These are phyloP conservation scores for Pestalotiopsis sp. DNA, from an alignment of 2,329 filamentous ascomycete species.

Conservation along the genomic window DNA sequence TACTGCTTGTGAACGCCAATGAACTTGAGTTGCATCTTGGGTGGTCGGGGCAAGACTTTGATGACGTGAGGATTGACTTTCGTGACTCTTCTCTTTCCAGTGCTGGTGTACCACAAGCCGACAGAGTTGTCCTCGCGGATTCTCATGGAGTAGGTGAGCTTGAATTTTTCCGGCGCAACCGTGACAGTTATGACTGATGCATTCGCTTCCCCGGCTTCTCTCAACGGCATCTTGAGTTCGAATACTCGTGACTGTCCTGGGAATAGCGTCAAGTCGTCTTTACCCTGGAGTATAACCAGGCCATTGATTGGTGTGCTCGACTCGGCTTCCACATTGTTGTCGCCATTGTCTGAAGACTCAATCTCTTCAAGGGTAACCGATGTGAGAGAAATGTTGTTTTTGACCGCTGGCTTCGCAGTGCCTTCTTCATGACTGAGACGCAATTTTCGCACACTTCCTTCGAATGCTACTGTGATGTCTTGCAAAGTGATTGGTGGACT, in stretches of 20 bases:
- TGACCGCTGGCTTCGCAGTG: background rate
- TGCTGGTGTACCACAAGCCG: slow-evolving; percentile 53
- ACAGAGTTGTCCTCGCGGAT: slow-evolving; percentile 45
- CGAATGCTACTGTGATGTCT: slow-evolving; percentile 56
- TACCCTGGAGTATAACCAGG: slow-evolving; percentile 50
- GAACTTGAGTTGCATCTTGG: slow-evolving; percentile 80
- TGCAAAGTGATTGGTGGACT: slow-evolving; percentile 55
- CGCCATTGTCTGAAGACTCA: slow-evolving; percentile 30
- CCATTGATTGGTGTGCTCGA: slow-evolving; percentile 27
- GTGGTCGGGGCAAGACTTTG: slow-evolving; percentile 82
- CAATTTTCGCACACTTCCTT: slow-evolving; percentile 60
- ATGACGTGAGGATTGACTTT: slow-evolving; percentile 58
- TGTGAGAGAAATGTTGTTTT: slow-evolving; percentile 20
- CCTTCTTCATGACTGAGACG: slow-evolving; percentile 44
- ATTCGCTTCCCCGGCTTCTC: slow-evolving; percentile 79
- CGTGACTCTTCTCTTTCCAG: slow-evolving; percentile 47
- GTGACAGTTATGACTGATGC: slow-evolving; percentile 65
- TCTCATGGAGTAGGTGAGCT: slow-evolving; percentile 66
- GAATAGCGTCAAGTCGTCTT: slow-evolving; percentile 64
- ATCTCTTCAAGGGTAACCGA: slow-evolving; percentile 23
- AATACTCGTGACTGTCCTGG: slow-evolving; percentile 72
- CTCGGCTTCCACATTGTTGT: slow-evolving; percentile 27
- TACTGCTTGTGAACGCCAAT: slow-evolving; percentile 69
- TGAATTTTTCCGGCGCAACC: slow-evolving; percentile 67
- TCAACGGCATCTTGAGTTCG: slow-evolving; percentile 71